Conservation (phyloP, 306 rosid genomes). For the Malus domestica region DNA sequence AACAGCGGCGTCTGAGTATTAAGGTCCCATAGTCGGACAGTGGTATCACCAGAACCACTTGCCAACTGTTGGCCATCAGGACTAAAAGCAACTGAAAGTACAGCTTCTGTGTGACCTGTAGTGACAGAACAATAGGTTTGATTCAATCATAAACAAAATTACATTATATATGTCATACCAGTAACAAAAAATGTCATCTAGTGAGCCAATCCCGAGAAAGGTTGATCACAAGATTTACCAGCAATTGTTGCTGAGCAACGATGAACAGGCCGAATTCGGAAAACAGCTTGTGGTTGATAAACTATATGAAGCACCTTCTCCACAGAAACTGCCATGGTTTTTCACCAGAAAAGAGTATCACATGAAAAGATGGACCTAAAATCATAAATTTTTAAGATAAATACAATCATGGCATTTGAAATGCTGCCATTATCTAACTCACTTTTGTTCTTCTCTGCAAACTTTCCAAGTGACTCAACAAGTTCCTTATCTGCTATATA, state of each 20-base stretch:
- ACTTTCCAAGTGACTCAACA: conserved; percentile 54
- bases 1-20: conserved; percentile 75
- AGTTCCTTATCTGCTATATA: conserved; percentile 78
- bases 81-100: conserved; percentile 78
- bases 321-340: conserved; percentile 62
- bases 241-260: conserved; percentile 93
- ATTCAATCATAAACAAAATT: background rate
- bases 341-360: conserved; percentile 1
- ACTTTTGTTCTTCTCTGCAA: conserved; percentile 80
- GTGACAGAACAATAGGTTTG: background rate
- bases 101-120: conserved; percentile 88
- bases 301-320: conserved; percentile 85
- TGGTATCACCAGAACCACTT: conserved; percentile 96
- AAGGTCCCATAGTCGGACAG: conserved; percentile 89
- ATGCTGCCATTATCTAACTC: conserved; percentile 7
- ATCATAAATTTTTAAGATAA: background rate
- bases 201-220: background rate
- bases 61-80: conserved; percentile 90
- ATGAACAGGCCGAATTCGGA: conserved; percentile 75
- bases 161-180: background rate
- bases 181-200: background rate
- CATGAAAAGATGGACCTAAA: background rate
- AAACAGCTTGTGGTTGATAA: conserved; percentile 94
- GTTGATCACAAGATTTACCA: conserved; percentile 37
- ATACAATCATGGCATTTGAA: background rate